Conservation (phyloP, 805 yeast genomes). For the Lipomyces spencermartinsiae region DNA sequence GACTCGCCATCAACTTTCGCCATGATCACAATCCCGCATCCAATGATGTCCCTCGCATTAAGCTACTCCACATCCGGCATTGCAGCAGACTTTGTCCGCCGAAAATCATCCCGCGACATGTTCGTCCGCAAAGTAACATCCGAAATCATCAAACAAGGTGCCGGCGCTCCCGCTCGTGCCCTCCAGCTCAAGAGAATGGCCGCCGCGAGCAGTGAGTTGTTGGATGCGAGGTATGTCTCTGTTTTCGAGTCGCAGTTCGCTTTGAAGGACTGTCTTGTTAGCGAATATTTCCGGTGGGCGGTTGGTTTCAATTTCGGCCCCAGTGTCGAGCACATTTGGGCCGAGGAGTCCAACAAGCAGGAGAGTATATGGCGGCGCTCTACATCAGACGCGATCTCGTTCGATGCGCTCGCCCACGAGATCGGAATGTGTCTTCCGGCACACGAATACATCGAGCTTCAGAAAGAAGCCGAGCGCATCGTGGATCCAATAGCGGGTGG, state of each 20-base stretch:
- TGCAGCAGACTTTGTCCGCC: conserved; percentile 27
- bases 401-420: conserved; percentile 1
- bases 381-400: background rate
- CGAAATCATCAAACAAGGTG: conserved; percentile 17
- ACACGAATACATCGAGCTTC: conserved; percentile 7
- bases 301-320: conserved; percentile 28
- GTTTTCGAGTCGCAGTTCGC: conserved; percentile 29
- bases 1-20: conserved; percentile 12
- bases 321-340: background rate
- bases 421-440: conserved; percentile 6
- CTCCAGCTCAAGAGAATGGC: conserved; percentile 28
- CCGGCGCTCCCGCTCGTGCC: conserved; percentile 26
- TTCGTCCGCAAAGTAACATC: conserved; percentile 18
- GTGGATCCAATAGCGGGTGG: background rate
- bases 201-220: conserved; percentile 21
- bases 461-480: conserved; percentile 12
- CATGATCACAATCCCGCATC: conserved; percentile 33
- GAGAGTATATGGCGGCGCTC: background rate
- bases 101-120: conserved; percentile 26
- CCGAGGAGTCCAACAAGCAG: background rate
- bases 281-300: conserved; percentile 23
- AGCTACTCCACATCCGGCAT: conserved; percentile 14
- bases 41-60: conserved; percentile 27
- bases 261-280: conserved; percentile 19
- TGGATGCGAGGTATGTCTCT: conserved; percentile 15